These are phyloP conservation scores for Collybia sp. DNA, from an alignment of 768 basidiomycete species.

Conservation along the genomic window DNA sequence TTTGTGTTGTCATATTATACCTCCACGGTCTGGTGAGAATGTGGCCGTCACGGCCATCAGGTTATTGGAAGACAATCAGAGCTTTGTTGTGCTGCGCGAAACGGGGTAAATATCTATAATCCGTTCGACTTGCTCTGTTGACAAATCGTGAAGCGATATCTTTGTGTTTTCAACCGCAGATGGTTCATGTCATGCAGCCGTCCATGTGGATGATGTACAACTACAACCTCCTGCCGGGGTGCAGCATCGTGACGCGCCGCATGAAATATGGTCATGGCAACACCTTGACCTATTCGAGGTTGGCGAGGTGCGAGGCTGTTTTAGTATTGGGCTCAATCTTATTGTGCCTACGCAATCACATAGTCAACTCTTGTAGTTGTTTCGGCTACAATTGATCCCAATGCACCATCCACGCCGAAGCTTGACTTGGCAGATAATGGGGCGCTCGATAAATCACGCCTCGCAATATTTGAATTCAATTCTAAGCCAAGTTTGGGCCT, in stretches of 20 bases:
- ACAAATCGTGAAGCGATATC: conserved; percentile 38
- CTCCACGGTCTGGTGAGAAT: conserved; percentile 33
- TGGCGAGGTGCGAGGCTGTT: conserved; percentile 31
- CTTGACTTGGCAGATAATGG: conserved; percentile 25
- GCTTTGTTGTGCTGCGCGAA: conserved; percentile 53
- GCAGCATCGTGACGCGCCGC: conserved; percentile 25
- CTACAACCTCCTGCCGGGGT: conserved; percentile 22
- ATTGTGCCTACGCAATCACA: conserved; percentile 3
- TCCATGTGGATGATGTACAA: conserved; percentile 20
- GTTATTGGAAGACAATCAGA: conserved; percentile 32
- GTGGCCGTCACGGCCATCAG: conserved; percentile 42
- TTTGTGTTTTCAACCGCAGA: conserved; percentile 53
- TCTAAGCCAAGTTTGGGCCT: conserved; percentile 16
- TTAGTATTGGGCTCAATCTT: conserved; percentile 2
- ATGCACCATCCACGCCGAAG: conserved; percentile 21
- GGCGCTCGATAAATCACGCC: conserved; percentile 31
- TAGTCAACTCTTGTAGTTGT: conserved; percentile 40
- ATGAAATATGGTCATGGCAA: conserved; percentile 41
- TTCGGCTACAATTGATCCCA: conserved; percentile 38
- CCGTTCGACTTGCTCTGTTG: neutral
- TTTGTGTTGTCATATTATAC: conserved; percentile 42
- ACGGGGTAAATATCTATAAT: conserved; percentile 48
- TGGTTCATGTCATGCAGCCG: conserved; percentile 28
- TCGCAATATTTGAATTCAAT: conserved; percentile 34
- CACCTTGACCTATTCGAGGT: conserved; percentile 28